Evolutionary conservation across 495 filamentous ascomycete species (phyloP), one percentile per base, ranked within the genome.

Genomic region (Talaromyces trachyspermus): DNA sequence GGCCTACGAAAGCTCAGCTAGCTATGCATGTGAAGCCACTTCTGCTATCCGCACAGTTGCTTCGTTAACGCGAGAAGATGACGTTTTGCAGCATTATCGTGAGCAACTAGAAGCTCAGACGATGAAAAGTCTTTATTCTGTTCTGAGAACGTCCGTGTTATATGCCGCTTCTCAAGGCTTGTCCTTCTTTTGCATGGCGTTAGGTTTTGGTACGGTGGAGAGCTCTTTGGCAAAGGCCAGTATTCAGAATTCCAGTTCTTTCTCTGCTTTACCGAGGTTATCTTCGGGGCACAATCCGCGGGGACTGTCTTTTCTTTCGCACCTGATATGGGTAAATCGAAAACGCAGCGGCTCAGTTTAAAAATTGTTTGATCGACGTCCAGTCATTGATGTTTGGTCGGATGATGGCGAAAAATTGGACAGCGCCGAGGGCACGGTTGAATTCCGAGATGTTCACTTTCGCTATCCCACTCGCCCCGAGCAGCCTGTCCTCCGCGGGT

Each of bases 141-240:
- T 89, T 5, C 36, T 83, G 38, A 78, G 73, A 49, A 83, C 84
- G 4, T 89, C 86, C 17, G 52, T 71, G 3, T 73, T 94, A 1
- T 96, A 94, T 55, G 88, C 87, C 2, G 65, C 79, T 14, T 86
- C 88, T 41, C 89, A 95, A 61, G 78, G 80, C 3, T 68, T 92
- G 36, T 78, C 83, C 57, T 91, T 95, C 71, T 74, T 89, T 37
- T 87, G 81, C 54, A 78, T 88, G 39, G 90, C 87, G 7, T 79
- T 96, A n/a, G 89, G 84, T 95, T 95, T 68, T 95, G 88, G 88
- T 95, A 92, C 55, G 90, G 90, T 41, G 89, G 89, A 24, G 82
- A 75, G 2, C 72, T 92, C 30, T 83, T 95, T 33, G 78, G 75
- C n/a, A 73, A 74, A 25, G 52, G 61, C 23, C 84, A 95, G 61